A percentile compares a stretch with the other conserved stretches of the same genome.
These are phyloP conservation scores for Zhuliangozyma parablackwelliae DNA, from an alignment of 1,139 yeast genomes.

Conservation along the genomic window DNA sequence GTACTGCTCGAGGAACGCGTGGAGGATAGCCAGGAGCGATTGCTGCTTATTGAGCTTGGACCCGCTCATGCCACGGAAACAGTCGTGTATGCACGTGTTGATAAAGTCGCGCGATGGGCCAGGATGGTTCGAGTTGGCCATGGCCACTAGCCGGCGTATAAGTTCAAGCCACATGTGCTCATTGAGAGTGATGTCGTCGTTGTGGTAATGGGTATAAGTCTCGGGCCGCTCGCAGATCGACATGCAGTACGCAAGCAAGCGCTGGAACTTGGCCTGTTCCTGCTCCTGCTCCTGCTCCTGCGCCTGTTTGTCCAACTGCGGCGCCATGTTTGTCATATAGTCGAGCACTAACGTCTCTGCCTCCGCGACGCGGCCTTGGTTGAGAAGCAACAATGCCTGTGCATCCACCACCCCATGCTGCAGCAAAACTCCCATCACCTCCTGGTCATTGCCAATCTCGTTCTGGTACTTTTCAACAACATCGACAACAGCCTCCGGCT, in stretches of 20 bases:
- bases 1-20: conserved; percentile 41
- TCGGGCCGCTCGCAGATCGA: conserved; percentile 24
- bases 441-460: conserved; percentile 11
- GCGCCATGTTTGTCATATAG: conserved; percentile 14
- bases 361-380: conserved; percentile 17
- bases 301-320: neutral
- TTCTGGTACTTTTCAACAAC: conserved; percentile 15
- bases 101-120: conserved; percentile 21
- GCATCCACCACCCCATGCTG: conserved; percentile 23
- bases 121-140: conserved; percentile 10
- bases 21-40: conserved; percentile 48
- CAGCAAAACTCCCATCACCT: conserved; percentile 18
- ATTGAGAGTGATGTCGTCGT: conserved; percentile 15
- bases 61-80: conserved; percentile 49
- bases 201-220: conserved; percentile 6
- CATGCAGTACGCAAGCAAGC: conserved; percentile 32
- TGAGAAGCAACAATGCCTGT: conserved; percentile 17
- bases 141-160: conserved; percentile 24
- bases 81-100: conserved; percentile 45
- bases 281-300: conserved; percentile 7
- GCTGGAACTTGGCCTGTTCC: conserved; percentile 19
- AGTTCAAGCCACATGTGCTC: conserved; percentile 39
- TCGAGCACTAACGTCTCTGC: conserved; percentile 24
- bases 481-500: conserved; percentile 13
- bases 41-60: conserved; percentile 27